phyloP scores from a whole-genome alignment of 2,329 filamentous ascomycete genomes.

The Penicillium sp. region DNA sequence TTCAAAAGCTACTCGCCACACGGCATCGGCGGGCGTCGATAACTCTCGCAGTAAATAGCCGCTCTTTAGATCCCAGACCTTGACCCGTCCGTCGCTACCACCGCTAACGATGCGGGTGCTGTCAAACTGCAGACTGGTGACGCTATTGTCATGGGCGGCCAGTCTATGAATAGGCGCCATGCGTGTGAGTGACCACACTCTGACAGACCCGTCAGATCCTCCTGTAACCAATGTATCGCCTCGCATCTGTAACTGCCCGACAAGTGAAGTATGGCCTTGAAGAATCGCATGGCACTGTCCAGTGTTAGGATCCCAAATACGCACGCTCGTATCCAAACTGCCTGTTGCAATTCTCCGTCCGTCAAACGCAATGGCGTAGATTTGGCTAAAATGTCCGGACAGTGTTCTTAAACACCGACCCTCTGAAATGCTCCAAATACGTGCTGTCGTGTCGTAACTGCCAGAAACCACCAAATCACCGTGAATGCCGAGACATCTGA shows the following conservation, averaged over 20 bases:
- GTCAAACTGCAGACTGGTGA: conserved; percentile 96
- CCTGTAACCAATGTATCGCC: conserved; percentile 93
- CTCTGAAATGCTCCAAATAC: conserved; percentile 97
- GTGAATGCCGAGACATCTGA: conserved; percentile 91
- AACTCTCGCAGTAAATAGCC: conserved; percentile 88
- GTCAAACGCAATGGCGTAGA: conserved; percentile 97
- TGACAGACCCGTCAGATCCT: conserved; percentile 90
- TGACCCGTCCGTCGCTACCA: conserved; percentile 94
- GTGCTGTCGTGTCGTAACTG: conserved; percentile 94
- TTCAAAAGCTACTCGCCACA: conserved; percentile 97
- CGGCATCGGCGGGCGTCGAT: conserved; percentile 84
- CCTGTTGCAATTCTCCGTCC: conserved; percentile 90
- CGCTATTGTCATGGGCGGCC: conserved; percentile 95
- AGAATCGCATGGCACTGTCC: conserved; percentile 86
- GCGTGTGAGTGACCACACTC: conserved; percentile 90
- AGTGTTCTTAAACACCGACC: conserved; percentile 87
- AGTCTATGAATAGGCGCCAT: conserved; percentile 91
- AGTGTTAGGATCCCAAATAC: conserved; percentile 90
- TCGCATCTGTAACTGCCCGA: conserved; percentile 94
- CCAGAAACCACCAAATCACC: conserved; percentile 97
- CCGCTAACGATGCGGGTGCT: conserved; percentile 93
- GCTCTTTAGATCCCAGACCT: conserved; percentile 95
- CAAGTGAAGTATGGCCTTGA: conserved; percentile 93
- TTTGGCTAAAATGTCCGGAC: conserved; percentile 94
- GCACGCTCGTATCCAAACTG: conserved; percentile 91